Percentiles rank a stretch among this genome's conserved stretches.
Evolutionary conservation across 2,329 filamentous ascomycete species (phyloP).

Genomic region (Pleomassaria siparia): DNA sequence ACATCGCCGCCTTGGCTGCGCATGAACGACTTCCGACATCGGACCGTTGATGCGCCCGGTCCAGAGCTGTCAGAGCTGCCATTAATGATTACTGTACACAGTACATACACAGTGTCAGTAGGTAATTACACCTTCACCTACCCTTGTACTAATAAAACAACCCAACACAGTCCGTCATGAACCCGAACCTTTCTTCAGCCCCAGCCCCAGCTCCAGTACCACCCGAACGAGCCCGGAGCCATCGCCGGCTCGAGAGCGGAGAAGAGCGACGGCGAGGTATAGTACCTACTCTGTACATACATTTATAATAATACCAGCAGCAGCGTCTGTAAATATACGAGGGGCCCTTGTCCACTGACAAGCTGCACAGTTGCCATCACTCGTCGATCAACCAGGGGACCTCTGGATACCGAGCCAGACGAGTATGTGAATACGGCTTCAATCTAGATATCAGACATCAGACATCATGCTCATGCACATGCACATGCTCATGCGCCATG

Average conservation of each 20-base stretch:
- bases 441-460: no score
- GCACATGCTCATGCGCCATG: no score
- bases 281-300: no score
- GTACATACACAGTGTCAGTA: no score
- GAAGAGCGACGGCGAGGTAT: constrained; percentile 37
- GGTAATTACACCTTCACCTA: no score
- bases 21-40: constrained; percentile 10
- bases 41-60: no score
- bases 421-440: constrained; percentile 63
- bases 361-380: constrained; percentile 58
- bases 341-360: constrained; percentile 2
- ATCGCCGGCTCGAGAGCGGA: constrained; percentile 32
- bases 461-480: no score
- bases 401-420: constrained; percentile 64
- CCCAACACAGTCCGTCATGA: no score
- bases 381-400: constrained; percentile 73
- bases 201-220: constrained; percentile 8
- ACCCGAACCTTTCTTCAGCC: neutral
- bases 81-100: no score
- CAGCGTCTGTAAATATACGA: neutral
- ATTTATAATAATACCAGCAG: no score
- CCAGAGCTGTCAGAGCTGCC: no score
- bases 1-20: constrained; percentile 1
- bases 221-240: constrained; percentile 19
- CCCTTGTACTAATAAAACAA: no score